Evolutionary conservation across 2,329 filamentous ascomycete species (phyloP).

Genomic region (Fusarium anguioides): DNA sequence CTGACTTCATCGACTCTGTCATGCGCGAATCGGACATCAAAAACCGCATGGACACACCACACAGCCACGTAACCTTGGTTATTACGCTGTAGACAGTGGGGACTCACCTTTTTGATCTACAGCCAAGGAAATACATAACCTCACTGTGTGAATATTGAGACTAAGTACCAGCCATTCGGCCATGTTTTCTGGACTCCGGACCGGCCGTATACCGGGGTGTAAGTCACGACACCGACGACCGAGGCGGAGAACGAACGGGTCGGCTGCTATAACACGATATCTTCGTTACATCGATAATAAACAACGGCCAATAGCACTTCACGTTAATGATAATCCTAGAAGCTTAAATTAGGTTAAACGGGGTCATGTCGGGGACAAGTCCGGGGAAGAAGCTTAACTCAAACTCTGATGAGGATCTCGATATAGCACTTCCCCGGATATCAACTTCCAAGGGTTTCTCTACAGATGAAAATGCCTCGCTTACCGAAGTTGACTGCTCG

Average conservation of each 20-base stretch:
- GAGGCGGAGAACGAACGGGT: constrained; percentile 19
- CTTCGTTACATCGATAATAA: neutral
- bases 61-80: constrained; percentile 29
- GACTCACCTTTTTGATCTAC: constrained; percentile 28
- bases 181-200: constrained; percentile 36
- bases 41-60: constrained; percentile 5
- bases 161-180: constrained; percentile 26
- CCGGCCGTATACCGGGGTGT: constrained; percentile 20
- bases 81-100: neutral
- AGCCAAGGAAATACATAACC: constrained; percentile 4
- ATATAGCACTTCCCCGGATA: constrained; percentile 1
- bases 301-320: constrained; percentile 1
- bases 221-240: constrained; percentile 19
- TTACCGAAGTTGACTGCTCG: constrained; percentile 28
- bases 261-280: neutral
- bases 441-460: constrained; percentile 2
- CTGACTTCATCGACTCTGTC: constrained; percentile 14
- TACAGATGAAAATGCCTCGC: constrained; percentile 6
- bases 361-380: constrained; percentile 13
- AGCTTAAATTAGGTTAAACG: constrained; percentile 5
- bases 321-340: neutral
- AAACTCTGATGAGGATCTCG: constrained; percentile 12
- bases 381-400: constrained; percentile 3
- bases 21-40: constrained; percentile 6
- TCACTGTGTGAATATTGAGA: constrained; percentile 28